These are phyloP conservation scores for Suhomyces pyralidae DNA, from an alignment of 805 yeast genomes.

Conservation along the genomic window DNA sequence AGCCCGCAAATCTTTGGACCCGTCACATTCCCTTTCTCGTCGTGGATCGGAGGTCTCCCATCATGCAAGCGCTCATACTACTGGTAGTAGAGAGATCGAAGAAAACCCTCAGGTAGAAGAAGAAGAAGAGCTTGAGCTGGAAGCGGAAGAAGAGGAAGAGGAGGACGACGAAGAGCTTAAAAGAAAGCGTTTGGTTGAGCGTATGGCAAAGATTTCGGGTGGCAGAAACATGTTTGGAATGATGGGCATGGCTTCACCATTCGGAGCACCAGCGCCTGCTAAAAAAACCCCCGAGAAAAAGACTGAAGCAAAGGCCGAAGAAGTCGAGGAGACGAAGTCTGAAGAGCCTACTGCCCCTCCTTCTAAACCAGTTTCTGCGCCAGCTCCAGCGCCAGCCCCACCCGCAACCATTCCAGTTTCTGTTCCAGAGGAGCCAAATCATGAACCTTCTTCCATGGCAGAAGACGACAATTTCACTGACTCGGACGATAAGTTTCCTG, in stretches of 20 bases:
- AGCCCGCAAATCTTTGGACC: conserved; percentile 4
- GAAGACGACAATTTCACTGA: conserved; percentile 25
- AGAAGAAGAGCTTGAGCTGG: conserved; percentile 10
- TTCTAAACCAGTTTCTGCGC: not conserved
- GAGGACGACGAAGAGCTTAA: conserved; percentile 76
- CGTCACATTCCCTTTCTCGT: not conserved
- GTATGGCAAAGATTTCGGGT: conserved; percentile 96
- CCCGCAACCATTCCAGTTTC: not conserved
- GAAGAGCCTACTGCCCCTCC: not conserved
- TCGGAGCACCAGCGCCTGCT: conserved; percentile 24
- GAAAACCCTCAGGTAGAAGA: conserved; percentile 15
- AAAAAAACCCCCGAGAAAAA: conserved; percentile 5
- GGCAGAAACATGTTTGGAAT: conserved; percentile 77
- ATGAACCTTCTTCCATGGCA: conserved; percentile 12
- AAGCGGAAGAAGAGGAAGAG: conserved; percentile 48
- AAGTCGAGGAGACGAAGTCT: not conserved
- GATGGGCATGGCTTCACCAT: conserved; percentile 53
- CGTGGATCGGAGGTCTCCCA: not conserved
- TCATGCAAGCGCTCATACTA: conserved; percentile 1
- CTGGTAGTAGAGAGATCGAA: conserved; percentile 2
- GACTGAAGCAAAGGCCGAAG: not conserved
- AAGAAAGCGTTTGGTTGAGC: conserved; percentile 73
- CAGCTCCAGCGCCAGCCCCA: not conserved
- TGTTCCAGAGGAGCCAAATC: conserved; percentile 3
- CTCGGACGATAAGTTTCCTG: conserved; percentile 13